A percentile compares a stretch with the other conserved stretches of the same genome.
These are phyloP conservation scores for Talinum fruticosum DNA, from an alignment of 148 eudicot species.

Conservation along the genomic window DNA sequence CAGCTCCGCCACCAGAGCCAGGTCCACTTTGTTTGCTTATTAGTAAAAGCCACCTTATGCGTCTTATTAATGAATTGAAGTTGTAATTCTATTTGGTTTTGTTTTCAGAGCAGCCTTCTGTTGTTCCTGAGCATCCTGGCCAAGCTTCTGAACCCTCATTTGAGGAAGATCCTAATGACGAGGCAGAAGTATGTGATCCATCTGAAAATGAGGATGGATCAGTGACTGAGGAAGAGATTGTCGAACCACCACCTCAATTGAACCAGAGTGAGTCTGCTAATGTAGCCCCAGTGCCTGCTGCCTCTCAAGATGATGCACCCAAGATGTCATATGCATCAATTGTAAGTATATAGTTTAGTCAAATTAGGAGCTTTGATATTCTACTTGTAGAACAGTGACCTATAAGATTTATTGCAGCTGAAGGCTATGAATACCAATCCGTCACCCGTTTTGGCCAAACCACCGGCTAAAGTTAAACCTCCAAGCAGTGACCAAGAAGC, in stretches of 20 bases:
- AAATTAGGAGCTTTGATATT: background rate
- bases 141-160: constrained; percentile 24
- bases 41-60: background rate
- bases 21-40: constrained; percentile 18
- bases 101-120: constrained; percentile 48
- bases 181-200: constrained; percentile 56
- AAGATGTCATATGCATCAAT: constrained; percentile 69
- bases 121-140: constrained; percentile 30
- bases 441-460: constrained; percentile 32
- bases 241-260: constrained; percentile 41
- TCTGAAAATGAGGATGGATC: constrained; percentile 49
- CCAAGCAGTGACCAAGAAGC: constrained; percentile 41
- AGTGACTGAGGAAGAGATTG: constrained; percentile 45
- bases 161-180: constrained; percentile 44
- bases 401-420: constrained; percentile 32
- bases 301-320: constrained; percentile 42
- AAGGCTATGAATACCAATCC: constrained; percentile 47
- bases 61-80: constrained; percentile 6
- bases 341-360: constrained; percentile 37
- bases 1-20: constrained; percentile 32
- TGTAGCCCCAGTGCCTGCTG: constrained; percentile 38
- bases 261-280: constrained; percentile 33
- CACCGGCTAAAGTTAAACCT: constrained; percentile 41
- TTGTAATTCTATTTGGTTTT: constrained; percentile 17
- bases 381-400: background rate